Conservation (phyloP, 768 basidiomycete genomes). For the Termitomyces sp. region DNA sequence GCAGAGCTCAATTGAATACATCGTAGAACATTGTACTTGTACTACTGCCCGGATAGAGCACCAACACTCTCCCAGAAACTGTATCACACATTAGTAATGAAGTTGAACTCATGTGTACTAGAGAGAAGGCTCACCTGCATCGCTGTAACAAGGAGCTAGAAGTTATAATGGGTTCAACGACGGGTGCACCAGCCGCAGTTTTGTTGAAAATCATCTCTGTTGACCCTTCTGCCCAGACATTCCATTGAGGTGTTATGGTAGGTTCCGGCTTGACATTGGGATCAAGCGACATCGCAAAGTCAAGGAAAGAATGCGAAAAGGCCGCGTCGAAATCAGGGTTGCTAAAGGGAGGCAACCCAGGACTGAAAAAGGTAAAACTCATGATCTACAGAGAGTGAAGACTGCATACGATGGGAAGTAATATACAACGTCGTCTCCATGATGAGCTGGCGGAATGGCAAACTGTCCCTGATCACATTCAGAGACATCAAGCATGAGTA, state of each 20-base stretch:
- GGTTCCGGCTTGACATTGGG: constrained; percentile 31
- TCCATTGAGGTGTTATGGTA: constrained; percentile 38
- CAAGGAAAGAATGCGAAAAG: constrained; percentile 37
- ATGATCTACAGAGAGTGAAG: neutral
- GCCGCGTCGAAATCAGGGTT: constrained; percentile 35
- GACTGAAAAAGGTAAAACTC: neutral
- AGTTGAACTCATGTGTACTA: neutral
- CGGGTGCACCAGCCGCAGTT: constrained; percentile 29
- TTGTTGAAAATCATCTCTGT: constrained; percentile 50
- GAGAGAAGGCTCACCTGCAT: constrained; percentile 30
- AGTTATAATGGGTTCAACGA: constrained; percentile 30
- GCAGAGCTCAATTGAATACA: neutral
- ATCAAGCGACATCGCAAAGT: constrained; percentile 32
- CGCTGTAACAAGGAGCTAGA: constrained; percentile 31
- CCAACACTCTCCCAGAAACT: constrained; percentile 23
- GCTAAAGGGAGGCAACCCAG: constrained; percentile 27
- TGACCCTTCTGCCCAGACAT: constrained; percentile 21
- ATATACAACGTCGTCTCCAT: constrained; percentile 36
- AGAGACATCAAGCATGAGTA: neutral
- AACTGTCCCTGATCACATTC: constrained; percentile 36
- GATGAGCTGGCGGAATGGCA: constrained; percentile 39
- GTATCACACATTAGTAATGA: neutral
- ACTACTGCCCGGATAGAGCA: constrained; percentile 12
- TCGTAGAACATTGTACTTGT: neutral
- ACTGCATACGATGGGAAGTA: constrained; percentile 41